Base-by-base conservation (phyloP, 2,329 filamentous ascomycete genomes). In the Ampelomyces quisqualis region DNA sequence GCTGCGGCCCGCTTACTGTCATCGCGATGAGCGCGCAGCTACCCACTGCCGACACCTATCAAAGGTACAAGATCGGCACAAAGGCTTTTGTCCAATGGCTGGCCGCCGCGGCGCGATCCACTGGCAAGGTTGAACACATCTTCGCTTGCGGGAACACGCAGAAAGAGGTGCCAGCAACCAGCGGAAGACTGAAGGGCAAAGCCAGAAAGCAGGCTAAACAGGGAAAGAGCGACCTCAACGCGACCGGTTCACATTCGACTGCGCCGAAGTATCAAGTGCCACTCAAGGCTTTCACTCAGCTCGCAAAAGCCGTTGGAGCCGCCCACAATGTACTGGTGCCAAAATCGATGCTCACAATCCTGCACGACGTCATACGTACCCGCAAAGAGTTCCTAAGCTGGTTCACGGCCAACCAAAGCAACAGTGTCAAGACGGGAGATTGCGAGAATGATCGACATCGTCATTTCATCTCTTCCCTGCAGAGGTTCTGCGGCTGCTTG, bases 241-340 rank as follows among this genome's bases (percentile, higher is more conserved):
- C n/a, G n/a, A n/a, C 27, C 10, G 20, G 20, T 3, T 15, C 13
- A 5, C 17, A 2, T 2, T 9, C 28, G 13, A 24, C 9, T 10
- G 11, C 17, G 4, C 31, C 22, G 11, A 22, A 20, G 2, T 34
- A 40, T 20, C 8, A 40, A n/a, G 27, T 43, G 10, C 23, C 35
- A 2, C 26, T 40, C 24, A 31, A 23, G 3, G 2, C 14, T 10
- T 27, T 43, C 14, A n/a, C 9, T 14, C 17, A 14, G 6, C 34
- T 49, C 13, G 38, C 45, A 26, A 31, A 33, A 5, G 45, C 35
- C 7, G 23, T 49, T 23, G 27, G 14, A 7, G 10, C 9, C 23
- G 11, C 15, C 13, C 11, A 5, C 2, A 34, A 11, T 15, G 9
- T 27, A 7, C 7, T n/a, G 20, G 34, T 39, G 3, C 45, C 45